Percentiles rank a stretch among this genome's conserved stretches.
Evolutionary conservation across 2,329 filamentous ascomycete species (phyloP).

Genomic region (Trichocomaceae sp.): DNA sequence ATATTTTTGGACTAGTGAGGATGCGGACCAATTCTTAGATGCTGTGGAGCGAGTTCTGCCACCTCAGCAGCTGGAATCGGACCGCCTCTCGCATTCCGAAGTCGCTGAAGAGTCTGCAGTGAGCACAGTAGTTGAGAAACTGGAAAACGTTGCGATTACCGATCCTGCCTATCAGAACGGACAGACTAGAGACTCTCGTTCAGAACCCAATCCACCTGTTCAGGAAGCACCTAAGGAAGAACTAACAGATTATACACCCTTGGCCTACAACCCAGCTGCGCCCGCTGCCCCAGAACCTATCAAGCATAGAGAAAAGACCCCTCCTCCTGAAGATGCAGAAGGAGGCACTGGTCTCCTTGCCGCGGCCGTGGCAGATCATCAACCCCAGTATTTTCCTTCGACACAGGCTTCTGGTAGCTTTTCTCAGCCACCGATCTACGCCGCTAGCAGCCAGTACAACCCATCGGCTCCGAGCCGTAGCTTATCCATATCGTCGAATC

Average conservation of each 20-base stretch:
- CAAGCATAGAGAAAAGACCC: constrained; percentile 59
- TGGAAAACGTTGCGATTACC: constrained; percentile 56
- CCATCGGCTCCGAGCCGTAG: constrained; percentile 22
- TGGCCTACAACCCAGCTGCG: constrained; percentile 61
- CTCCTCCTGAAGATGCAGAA: constrained; percentile 53
- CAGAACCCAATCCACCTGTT: constrained; percentile 18
- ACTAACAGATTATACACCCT: constrained; percentile 40
- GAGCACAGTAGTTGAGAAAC: constrained; percentile 57
- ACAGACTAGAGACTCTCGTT: constrained; percentile 35
- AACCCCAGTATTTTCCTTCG: constrained; percentile 25
- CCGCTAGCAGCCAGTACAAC: constrained; percentile 18
- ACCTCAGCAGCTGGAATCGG: constrained; percentile 42
- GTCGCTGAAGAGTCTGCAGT: constrained; percentile 35
- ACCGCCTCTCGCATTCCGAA: constrained; percentile 36
- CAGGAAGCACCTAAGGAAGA: constrained; percentile 17
- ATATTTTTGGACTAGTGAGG: constrained; percentile 58
- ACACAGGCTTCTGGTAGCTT: constrained; percentile 21
- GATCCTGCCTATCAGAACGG: constrained; percentile 44
- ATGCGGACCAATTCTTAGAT: constrained; percentile 50
- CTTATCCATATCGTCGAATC: constrained; percentile 24
- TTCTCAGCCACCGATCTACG: constrained; percentile 21
- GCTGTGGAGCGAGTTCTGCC: constrained; percentile 33
- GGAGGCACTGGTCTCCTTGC: constrained; percentile 41
- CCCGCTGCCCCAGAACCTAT: constrained; percentile 61
- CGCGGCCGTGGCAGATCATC: constrained; percentile 34